A percentile compares a stretch with the other conserved stretches of the same genome.
Conservation (phyloP, 2,329 filamentous ascomycete genomes). For the Sarocladium strictum region DNA sequence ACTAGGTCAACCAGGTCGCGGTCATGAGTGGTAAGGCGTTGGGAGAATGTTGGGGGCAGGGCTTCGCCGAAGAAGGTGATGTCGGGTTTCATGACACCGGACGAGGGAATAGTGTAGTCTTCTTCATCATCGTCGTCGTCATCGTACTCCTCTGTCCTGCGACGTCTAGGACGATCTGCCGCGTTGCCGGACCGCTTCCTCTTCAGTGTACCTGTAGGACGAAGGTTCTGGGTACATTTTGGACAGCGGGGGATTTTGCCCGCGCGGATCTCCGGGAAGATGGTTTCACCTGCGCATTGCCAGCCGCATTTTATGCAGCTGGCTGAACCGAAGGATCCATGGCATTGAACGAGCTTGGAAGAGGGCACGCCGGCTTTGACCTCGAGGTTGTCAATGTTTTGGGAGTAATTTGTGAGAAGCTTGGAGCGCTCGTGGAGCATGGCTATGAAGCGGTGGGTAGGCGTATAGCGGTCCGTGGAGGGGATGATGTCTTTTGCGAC, state of each 20-base stretch:
- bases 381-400: conserved; percentile 98
- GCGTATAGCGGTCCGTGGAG: conserved; percentile 71
- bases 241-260: conserved; percentile 72
- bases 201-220: conserved; percentile 24
- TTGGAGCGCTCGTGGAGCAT: conserved; percentile 83
- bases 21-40: conserved; percentile 76
- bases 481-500: conserved; percentile 89
- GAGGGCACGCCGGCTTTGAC: conserved; percentile 73
- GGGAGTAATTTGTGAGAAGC: conserved; percentile 93
- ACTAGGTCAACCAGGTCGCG: conserved; percentile 77
- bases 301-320: conserved; percentile 78
- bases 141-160: conserved; percentile 25
- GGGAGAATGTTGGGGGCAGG: conserved; percentile 76
- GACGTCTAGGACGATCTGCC: conserved; percentile 30
- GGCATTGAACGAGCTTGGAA: conserved; percentile 88
- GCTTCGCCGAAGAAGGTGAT: conserved; percentile 97
- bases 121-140: conserved; percentile 40
- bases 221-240: conserved; percentile 56
- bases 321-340: conserved; percentile 91
- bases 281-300: conserved; percentile 66
- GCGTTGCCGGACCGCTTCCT: conserved; percentile 32
- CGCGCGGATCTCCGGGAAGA: conserved; percentile 73
- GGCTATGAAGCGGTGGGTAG: conserved; percentile 90
- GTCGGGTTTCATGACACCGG: conserved; percentile 90
- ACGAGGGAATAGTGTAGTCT: conserved; percentile 51